Conservation (phyloP, 805 yeast genomes). For the Allodekkera sacchari region DNA sequence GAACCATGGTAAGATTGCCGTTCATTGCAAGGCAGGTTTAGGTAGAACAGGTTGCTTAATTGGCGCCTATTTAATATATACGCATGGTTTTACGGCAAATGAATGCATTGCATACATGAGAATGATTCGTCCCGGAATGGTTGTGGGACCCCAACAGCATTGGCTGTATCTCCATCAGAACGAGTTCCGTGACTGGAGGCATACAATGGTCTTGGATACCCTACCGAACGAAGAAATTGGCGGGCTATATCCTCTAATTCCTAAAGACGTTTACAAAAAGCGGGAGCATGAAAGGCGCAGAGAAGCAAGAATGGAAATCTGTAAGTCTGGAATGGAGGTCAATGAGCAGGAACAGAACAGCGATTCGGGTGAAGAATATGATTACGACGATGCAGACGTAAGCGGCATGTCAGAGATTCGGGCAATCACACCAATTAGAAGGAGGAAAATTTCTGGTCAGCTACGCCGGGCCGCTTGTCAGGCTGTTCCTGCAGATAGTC, state of each 20-base stretch:
- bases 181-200: conserved; percentile 94
- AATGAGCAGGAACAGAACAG: conserved; percentile 16
- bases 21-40: conserved; percentile 97
- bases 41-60: conserved; percentile 97
- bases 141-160: conserved; percentile 99
- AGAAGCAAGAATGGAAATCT: conserved; percentile 1
- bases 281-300: conserved; percentile 27
- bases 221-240: conserved; percentile 59
- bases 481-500: conserved; percentile 86
- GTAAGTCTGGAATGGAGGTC: conserved; percentile 22
- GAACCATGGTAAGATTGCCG: conserved; percentile 89
- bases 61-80: conserved; percentile 93
- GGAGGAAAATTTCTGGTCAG: conserved; percentile 61
- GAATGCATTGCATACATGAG: conserved; percentile 97
- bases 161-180: conserved; percentile 96
- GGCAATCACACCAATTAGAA: conserved; percentile 67
- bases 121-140: conserved; percentile 97
- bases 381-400: conserved; percentile 19
- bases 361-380: conserved; percentile 10
- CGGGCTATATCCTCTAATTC: conserved; percentile 54
- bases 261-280: conserved; percentile 52
- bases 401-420: conserved; percentile 21
- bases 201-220: conserved; percentile 74
- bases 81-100: conserved; percentile 94
- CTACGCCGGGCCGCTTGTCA: conserved; percentile 50